Conservation (phyloP, 208 protist species). For the Trypanosoma platydactyli region DNA sequence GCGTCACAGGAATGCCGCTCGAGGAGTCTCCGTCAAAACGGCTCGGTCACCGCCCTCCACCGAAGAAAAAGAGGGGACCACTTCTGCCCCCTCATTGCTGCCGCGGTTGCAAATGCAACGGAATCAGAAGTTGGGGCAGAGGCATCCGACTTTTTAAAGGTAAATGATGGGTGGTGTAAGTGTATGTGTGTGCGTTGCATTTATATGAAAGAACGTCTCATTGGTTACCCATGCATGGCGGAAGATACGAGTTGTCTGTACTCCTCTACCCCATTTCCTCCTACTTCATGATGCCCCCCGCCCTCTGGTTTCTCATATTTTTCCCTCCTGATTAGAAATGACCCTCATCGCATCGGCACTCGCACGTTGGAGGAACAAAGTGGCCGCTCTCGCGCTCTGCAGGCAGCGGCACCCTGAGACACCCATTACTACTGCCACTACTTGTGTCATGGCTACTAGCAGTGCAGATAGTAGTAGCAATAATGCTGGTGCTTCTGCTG, state of each 20-base stretch:
- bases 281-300: background rate
- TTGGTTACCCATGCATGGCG: background rate
- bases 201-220: too few relatives aligned
- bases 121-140: background rate
- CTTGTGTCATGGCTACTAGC: too few relatives aligned
- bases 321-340: too few relatives aligned
- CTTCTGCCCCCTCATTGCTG: background rate
- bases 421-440: too few relatives aligned
- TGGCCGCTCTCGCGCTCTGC: too few relatives aligned
- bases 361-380: too few relatives aligned
- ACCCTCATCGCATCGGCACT: background rate
- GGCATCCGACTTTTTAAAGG: conserved; percentile 2
- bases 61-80: background rate
- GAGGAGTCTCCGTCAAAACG: too few relatives aligned
- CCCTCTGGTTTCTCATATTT: background rate
- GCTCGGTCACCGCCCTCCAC: background rate
- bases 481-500: background rate
- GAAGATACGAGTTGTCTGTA: too few relatives aligned
- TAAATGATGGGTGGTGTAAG: background rate
- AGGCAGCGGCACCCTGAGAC: too few relatives aligned
- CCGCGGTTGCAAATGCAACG: background rate
- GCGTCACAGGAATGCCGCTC: background rate
- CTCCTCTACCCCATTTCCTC: too few relatives aligned
- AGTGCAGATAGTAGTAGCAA: background rate
- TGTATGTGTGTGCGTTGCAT: too few relatives aligned